Conservation (phyloP, 2,329 filamentous ascomycete genomes). For the Fusarium sp. region DNA sequence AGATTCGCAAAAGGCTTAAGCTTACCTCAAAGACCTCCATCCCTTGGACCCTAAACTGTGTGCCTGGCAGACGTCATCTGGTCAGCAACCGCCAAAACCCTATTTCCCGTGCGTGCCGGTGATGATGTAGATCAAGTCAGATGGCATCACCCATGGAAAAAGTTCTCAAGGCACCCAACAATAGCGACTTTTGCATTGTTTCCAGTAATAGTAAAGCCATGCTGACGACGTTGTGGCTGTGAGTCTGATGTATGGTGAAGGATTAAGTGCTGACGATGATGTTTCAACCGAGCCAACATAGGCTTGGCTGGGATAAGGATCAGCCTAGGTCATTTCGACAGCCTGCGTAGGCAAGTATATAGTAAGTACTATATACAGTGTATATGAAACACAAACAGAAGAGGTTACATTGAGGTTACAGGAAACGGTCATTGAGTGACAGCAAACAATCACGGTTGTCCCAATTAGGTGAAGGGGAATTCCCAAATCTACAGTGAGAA, state of each 20-base stretch:
- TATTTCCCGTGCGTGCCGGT: constrained; percentile 26
- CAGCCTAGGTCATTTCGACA: constrained; percentile 9
- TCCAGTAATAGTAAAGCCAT: constrained; percentile 26
- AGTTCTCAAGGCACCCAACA: not conserved
- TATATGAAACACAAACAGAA: constrained; percentile 26
- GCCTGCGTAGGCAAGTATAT: constrained; percentile 9
- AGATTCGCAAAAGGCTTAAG: constrained; percentile 41
- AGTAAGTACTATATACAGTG: too few species aligned
- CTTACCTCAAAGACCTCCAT: constrained; percentile 40
- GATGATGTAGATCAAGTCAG: constrained; percentile 7
- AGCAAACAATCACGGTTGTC: constrained; percentile 41
- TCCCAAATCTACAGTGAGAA: too few species aligned
- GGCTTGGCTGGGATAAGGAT: constrained; percentile 13
- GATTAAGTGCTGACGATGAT: constrained; percentile 44
- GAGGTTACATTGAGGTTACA: constrained; percentile 31
- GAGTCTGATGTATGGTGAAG: constrained; percentile 21
- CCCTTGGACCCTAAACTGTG: constrained; percentile 38
- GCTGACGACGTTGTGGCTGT: constrained; percentile 14
- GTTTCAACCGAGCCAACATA: constrained; percentile 27
- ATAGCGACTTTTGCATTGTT: not conserved
- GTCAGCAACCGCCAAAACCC: constrained; percentile 23
- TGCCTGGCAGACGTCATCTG: constrained; percentile 37
- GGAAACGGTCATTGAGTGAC: constrained; percentile 43
- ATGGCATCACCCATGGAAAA: not conserved
- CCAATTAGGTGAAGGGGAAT: constrained; percentile 12